These are phyloP conservation scores for Fusarium sublunatum DNA, from an alignment of 2,329 filamentous ascomycete species.

Conservation along the genomic window DNA sequence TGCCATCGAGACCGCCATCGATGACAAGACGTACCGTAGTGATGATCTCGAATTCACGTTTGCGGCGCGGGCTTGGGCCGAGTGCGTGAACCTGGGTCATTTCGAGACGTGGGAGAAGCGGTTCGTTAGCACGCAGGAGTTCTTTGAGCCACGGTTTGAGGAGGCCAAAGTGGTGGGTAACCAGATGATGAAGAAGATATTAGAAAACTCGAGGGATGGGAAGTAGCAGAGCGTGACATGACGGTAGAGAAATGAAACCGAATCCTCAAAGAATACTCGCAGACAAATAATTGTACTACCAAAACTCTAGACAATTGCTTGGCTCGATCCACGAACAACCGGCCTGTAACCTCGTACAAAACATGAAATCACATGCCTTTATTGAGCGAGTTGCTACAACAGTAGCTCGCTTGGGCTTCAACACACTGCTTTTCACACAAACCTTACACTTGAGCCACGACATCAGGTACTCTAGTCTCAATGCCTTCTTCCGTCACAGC, in stretches of 20 bases:
- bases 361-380: slow-evolving; percentile 3
- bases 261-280: slow-evolving; percentile 11
- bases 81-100: slow-evolving; percentile 89
- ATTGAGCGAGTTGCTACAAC: not conserved
- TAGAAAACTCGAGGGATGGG: slow-evolving; percentile 75
- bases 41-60: slow-evolving; percentile 99
- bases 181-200: slow-evolving; percentile 95
- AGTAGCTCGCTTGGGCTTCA: not conserved
- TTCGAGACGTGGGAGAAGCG: slow-evolving; percentile 94
- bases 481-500: slow-evolving; percentile 68
- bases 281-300: slow-evolving; percentile 6
- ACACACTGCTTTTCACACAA: not conserved
- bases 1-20: slow-evolving; percentile 84
- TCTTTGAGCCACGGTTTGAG: slow-evolving; percentile 90
- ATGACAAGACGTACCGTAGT: slow-evolving; percentile 91
- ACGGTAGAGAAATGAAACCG: slow-evolving; percentile 3
- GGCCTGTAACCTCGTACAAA: slow-evolving; percentile 2
- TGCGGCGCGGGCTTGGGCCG: slow-evolving; percentile 94
- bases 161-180: slow-evolving; percentile 91
- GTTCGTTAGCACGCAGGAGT: slow-evolving; percentile 88
- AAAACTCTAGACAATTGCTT: slow-evolving; percentile 17
- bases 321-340: slow-evolving; percentile 1
- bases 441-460: slow-evolving; percentile 51
- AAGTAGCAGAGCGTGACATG: slow-evolving; percentile 13
- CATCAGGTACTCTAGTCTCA: slow-evolving; percentile 58